Conservation (phyloP, 208 protist genomes). For the Phytomonas francai region DNA sequence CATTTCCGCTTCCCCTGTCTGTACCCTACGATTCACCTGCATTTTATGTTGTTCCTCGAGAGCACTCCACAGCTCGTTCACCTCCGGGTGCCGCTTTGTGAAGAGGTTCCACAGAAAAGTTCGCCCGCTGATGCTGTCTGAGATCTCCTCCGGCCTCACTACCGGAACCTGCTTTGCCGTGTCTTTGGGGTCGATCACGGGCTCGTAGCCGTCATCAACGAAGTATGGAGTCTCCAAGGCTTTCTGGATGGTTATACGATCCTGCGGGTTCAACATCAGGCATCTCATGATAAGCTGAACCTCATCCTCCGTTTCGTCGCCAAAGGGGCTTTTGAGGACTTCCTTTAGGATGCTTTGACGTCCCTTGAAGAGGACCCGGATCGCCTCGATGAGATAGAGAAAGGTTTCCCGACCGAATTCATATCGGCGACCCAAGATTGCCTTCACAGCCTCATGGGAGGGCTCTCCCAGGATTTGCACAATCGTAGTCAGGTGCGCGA, state of each 20-base stretch:
- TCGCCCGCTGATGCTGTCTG: conserved; percentile 47
- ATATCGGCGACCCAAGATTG: conserved; percentile 53
- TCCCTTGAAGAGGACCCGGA: conserved; percentile 6
- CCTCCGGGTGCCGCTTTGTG: conserved; percentile 66
- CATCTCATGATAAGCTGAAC: conserved; percentile 54
- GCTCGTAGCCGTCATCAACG: conserved; percentile 53
- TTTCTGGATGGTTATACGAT: conserved; percentile 53
- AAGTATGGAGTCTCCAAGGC: conserved; percentile 83
- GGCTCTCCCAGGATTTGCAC: conserved; percentile 80
- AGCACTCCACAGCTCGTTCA: conserved; percentile 48
- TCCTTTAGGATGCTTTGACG: conserved; percentile 22
- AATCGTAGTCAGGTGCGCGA: conserved; percentile 91
- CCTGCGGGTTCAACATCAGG: conserved; percentile 63
- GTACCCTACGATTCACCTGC: conserved; percentile 4
- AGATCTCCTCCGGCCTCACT: conserved; percentile 50
- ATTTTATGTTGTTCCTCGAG: conserved; percentile 39
- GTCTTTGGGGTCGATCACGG: conserved; percentile 53
- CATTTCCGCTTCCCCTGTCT: conserved; percentile 1
- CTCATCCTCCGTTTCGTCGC: conserved; percentile 70
- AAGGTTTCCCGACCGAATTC: conserved; percentile 32
- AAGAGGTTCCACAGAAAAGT: conserved; percentile 77
- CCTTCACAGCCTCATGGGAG: conserved; percentile 61
- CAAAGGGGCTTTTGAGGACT: conserved; percentile 46
- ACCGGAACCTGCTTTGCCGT: conserved; percentile 39
- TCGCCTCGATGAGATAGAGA: conserved; percentile 18